Evolutionary conservation across 2,329 filamentous ascomycete genomes (phyloP), one percentile per base, ranked within the genome.

Genomic region (Aspergillus sp.): DNA sequence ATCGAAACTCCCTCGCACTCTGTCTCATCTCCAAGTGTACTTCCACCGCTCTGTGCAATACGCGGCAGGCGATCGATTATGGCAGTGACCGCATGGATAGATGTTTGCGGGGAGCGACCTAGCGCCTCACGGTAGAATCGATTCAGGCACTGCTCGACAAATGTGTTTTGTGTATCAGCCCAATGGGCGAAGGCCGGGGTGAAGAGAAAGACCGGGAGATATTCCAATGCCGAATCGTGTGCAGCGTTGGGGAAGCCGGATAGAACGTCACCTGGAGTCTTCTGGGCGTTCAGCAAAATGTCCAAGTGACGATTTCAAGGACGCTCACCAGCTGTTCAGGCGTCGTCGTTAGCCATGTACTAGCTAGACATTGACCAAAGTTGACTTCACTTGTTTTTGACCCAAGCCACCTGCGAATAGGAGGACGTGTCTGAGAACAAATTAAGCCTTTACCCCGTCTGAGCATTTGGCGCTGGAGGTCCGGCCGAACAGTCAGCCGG

Each of bases 161-260:
- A 74, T 7, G 61, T 44, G 48, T 63, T 60, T 18, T 66, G 55
- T n/a, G 69, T 54, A 48, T 74, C 68, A 43, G 72, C 63, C 73
- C 73, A 76, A 49, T 67, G 63, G 6, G 74, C 72, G 50, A 76
- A 75, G 9, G 63, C 62, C 2, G 74, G 71, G 1, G 74, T 77
- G 39, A 70, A 68, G 48, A 77, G 67, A 20, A 77, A 55, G 38
- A 77, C 44, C 15, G 72, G 71, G 8, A 71, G 62, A 54, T 65
- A 61, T 30, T 57, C 55, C 41, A 59, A 36, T 18, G 56, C 55
- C 47, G 58, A 41, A 8, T 64, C 32, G 4, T 58, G 61, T 13
- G 52, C 44, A 26, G 63, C 61, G 20, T 58, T 55, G 13, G 65
- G 49, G 45, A 66, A 51, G 53, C 60, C 68, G 6, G 67, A 64